Evolutionary conservation across 129 eudicot species (phyloP), one percentile per base, ranked within the genome.

Genomic region (Centella asiatica): DNA sequence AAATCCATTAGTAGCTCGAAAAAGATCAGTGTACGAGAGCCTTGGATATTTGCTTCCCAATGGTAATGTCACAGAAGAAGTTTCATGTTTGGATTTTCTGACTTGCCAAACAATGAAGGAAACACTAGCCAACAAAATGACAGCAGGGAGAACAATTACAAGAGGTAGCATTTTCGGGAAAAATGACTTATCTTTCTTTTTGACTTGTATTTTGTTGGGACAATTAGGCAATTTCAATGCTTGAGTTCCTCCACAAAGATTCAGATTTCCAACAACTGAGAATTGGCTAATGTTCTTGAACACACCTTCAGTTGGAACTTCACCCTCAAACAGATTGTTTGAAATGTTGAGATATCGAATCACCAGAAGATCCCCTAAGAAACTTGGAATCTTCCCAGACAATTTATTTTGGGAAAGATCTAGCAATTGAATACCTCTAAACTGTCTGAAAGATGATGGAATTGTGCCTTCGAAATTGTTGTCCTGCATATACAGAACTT

Each of bases 1-100:
- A 47, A 69, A 60, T 12, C 26, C 44, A 33, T 69, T 24, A 9
- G 73, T 68, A 2, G 65, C 73, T 29, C 28, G 55, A 7, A 45
- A 17, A 68, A 57, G 55, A 2, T 68, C 65, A 5, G 23, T 6
- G 12, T 68, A 57, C 3, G 73, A 68, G 20, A 68, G 20, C n/a
- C 31, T 56, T 33, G 44, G 62, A 15, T 56, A 56, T 5, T 56
- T 12, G 24, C 8, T 32, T 0, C 20, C 51, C 14, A 28, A 10
- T 8, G 31, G 3, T 7, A 27, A 1, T 56, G 44, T 8, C 2
- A 5, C 20, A 17, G 26, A 34, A 19, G 1, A 15, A 12, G 15
- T 29, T n/a, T 13, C 11, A 42, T 56, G 18, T 11, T 56, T 29
- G 44, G 62, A 56, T 3, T 32, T 56, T 56, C 0, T 4, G 20